Conservation (phyloP, 495 filamentous ascomycete genomes). For the Hypoxylon crocopeplum region DNA sequence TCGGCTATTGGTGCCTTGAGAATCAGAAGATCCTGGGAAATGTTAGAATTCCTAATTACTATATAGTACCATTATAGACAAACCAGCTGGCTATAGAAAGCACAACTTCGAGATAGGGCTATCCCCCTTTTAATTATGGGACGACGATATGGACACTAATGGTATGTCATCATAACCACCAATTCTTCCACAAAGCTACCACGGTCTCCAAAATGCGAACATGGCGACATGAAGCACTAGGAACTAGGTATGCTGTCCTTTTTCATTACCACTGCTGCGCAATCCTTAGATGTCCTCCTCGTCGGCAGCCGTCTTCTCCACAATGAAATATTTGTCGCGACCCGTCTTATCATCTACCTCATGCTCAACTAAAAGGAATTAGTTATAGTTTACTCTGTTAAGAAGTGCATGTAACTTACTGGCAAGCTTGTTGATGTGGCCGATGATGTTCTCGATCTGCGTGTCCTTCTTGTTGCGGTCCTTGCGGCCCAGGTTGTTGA, state of each 20-base stretch:
- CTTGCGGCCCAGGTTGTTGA: constrained; percentile 79
- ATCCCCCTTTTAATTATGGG: too few species aligned
- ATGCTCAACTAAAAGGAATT: constrained; percentile 66
- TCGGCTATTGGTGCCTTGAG: too few species aligned
- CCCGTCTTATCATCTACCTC: constrained; percentile 61
- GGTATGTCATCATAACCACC: neutral
- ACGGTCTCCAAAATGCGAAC: neutral
- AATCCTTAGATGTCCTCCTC: constrained; percentile 63
- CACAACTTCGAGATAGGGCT: too few species aligned
- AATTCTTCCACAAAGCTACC: neutral
- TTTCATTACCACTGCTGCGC: neutral
- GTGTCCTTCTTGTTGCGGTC: constrained; percentile 76
- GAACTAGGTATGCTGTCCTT: neutral
- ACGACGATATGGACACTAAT: too few species aligned
- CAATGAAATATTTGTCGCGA: constrained; percentile 65
- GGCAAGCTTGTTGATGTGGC: constrained; percentile 69
- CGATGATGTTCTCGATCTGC: constrained; percentile 81
- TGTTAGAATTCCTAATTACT: too few species aligned
- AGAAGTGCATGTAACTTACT: constrained; percentile 35
- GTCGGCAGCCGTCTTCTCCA: constrained; percentile 64
- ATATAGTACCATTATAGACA: too few species aligned
- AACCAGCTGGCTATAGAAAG: too few species aligned
- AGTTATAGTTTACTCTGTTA: neutral
- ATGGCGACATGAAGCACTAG: neutral
- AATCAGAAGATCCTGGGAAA: too few species aligned